Percentiles rank a stretch among this genome's conserved stretches.
Evolutionary conservation across 345 rosid genomes (phyloP).

Genomic region (Aegle marmelos): DNA sequence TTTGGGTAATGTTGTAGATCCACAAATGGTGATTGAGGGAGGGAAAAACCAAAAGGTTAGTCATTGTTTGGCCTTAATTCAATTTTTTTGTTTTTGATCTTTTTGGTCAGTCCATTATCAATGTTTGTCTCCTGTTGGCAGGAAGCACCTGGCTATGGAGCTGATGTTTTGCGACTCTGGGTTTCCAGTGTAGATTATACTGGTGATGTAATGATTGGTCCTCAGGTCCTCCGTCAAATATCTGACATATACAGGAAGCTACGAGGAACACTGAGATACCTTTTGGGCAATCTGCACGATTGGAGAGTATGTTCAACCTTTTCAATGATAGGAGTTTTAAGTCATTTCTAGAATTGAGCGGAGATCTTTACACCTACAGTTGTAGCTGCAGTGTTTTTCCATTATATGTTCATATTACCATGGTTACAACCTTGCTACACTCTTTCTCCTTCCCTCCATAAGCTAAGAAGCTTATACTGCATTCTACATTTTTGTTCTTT

Average conservation of each 20-base stretch:
- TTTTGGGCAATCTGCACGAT: slow-evolving; percentile 91
- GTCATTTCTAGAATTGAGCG: neutral
- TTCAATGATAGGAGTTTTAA: neutral
- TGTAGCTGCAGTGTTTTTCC: neutral
- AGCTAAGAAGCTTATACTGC: slow-evolving; percentile 2
- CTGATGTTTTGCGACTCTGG: slow-evolving; percentile 95
- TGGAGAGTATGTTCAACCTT: slow-evolving; percentile 62
- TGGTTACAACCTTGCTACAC: neutral
- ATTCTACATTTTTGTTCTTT: neutral
- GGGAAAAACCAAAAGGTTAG: slow-evolving; percentile 77
- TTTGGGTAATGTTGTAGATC: slow-evolving; percentile 91
- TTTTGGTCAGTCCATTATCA: slow-evolving; percentile 10
- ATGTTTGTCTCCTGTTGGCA: slow-evolving; percentile 35
- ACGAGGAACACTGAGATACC: slow-evolving; percentile 89
- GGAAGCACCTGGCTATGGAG: slow-evolving; percentile 95
- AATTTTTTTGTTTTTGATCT: neutral
- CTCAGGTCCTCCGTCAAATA: slow-evolving; percentile 82
- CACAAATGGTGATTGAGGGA: slow-evolving; percentile 74
- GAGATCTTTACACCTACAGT: neutral
- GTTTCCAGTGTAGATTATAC: slow-evolving; percentile 97
- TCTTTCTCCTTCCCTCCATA: neutral
- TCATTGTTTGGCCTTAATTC: slow-evolving; percentile 5
- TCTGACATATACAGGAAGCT: slow-evolving; percentile 91
- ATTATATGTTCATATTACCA: neutral
- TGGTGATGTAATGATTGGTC: slow-evolving; percentile 80